Evolutionary conservation across 1,139 yeast species (phyloP).

Genomic region (Lodderomyces oxycetoniae): DNA sequence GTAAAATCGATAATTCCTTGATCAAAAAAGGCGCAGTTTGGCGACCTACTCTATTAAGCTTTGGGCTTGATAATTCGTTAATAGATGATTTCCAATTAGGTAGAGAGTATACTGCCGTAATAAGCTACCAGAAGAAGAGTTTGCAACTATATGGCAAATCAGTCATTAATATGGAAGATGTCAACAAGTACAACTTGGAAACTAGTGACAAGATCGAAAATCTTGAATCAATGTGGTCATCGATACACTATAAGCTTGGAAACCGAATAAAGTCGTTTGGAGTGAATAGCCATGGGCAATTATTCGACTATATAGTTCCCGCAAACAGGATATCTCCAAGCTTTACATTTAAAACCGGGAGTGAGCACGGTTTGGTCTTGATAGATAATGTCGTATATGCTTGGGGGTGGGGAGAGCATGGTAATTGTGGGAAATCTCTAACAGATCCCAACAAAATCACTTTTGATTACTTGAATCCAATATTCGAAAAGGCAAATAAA

Average conservation of each 20-base stretch:
- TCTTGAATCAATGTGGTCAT: conserved; percentile 74
- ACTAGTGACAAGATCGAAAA: not conserved
- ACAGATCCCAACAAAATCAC: conserved; percentile 25
- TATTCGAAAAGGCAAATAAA: conserved; percentile 21
- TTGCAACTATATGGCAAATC: conserved; percentile 2
- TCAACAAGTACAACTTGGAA: not conserved
- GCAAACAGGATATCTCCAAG: not conserved
- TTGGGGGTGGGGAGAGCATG: conserved; percentile 99
- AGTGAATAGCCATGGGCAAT: conserved; percentile 73
- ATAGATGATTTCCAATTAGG: conserved; percentile 30
- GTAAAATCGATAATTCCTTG: conserved; percentile 17
- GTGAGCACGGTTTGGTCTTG: conserved; percentile 72
- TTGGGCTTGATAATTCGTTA: conserved; percentile 8
- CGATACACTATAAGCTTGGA: conserved; percentile 46
- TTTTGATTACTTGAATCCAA: conserved; percentile 32
- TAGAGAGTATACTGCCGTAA: conserved; percentile 43
- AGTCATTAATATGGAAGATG: not conserved
- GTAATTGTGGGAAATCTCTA: conserved; percentile 68
- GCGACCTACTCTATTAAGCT: conserved; percentile 24
- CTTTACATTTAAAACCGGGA: conserved; percentile 44
- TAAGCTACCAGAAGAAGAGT: conserved; percentile 11
- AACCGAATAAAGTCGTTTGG: conserved; percentile 50
- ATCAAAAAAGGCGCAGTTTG: conserved; percentile 18
- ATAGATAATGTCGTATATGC: conserved; percentile 41
- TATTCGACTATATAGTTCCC: conserved; percentile 25